Conservation (phyloP, 805 yeast genomes). For the Nakazawaea molendinolei region DNA sequence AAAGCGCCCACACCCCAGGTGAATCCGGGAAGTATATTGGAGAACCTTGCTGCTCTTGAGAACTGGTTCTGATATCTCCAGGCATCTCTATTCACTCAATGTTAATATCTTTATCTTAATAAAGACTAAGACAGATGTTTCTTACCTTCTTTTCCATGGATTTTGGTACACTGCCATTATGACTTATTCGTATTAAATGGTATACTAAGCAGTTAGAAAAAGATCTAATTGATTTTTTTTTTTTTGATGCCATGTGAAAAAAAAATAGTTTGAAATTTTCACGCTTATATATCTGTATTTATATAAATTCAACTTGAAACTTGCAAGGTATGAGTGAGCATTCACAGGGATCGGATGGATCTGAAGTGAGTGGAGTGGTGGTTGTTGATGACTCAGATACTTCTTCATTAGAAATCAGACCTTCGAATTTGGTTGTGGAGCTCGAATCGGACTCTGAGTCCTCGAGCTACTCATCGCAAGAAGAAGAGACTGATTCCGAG, state of each 20-base stretch:
- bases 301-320: background rate
- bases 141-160: constrained; percentile 41
- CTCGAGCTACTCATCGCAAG: constrained; percentile 1
- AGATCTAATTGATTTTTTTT: background rate
- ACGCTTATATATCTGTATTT: background rate
- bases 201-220: constrained; percentile 9
- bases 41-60: constrained; percentile 61
- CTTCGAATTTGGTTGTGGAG: background rate
- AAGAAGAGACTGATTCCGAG: constrained; percentile 4
- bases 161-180: constrained; percentile 25
- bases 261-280: background rate
- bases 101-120: no score
- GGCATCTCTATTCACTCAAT: constrained; percentile 55
- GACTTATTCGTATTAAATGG: background rate
- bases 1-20: constrained; percentile 76
- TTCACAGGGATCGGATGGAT: background rate
- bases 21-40: constrained; percentile 73
- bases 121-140: constrained; percentile 7
- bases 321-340: background rate
- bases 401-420: no score
- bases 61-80: constrained; percentile 88
- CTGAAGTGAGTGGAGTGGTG: background rate
- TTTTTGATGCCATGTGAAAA: no score
- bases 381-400: no score
- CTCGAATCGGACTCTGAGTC: constrained; percentile 1